phyloP scores from a whole-genome alignment of 2,329 filamentous ascomycete genomes.

The Colletotrichum lindemuthianum region DNA sequence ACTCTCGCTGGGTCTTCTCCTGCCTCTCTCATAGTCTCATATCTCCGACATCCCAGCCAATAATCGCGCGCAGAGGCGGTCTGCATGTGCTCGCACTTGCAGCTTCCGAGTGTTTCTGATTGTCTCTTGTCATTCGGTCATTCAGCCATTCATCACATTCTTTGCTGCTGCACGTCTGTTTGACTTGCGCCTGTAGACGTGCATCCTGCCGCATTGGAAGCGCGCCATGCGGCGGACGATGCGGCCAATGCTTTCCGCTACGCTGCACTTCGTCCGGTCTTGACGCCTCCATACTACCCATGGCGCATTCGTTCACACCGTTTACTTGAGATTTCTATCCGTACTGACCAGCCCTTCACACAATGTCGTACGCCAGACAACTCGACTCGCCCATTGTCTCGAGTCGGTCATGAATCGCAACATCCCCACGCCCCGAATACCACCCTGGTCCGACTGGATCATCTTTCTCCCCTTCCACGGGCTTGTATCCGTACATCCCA shows the following conservation, averaged over 20 bases:
- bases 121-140: slow-evolving; percentile 20
- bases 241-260: slow-evolving; percentile 14
- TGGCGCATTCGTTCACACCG: too few species aligned
- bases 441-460: slow-evolving; percentile 9
- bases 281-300: background rate
- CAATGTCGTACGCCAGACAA: slow-evolving; percentile 12
- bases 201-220: slow-evolving; percentile 18
- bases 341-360: too few species aligned
- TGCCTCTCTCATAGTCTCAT: slow-evolving; percentile 15
- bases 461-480: slow-evolving; percentile 9
- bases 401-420: slow-evolving; percentile 25
- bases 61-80: slow-evolving; percentile 15
- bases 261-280: slow-evolving; percentile 4
- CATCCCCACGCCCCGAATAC: slow-evolving; percentile 25
- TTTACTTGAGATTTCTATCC: too few species aligned
- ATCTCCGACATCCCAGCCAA: slow-evolving; percentile 21
- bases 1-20: slow-evolving; percentile 8
- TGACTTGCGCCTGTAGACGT: slow-evolving; percentile 33
- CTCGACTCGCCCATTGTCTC: slow-evolving; percentile 25
- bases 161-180: slow-evolving; percentile 32
- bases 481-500: slow-evolving; percentile 16
- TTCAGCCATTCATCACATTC: slow-evolving; percentile 22
- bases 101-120: slow-evolving; percentile 26
- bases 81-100: slow-evolving; percentile 27
- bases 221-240: slow-evolving; percentile 24